These are phyloP conservation scores for Oxyria digyna DNA, from an alignment of 148 eudicot genomes.

Conservation along the genomic window DNA sequence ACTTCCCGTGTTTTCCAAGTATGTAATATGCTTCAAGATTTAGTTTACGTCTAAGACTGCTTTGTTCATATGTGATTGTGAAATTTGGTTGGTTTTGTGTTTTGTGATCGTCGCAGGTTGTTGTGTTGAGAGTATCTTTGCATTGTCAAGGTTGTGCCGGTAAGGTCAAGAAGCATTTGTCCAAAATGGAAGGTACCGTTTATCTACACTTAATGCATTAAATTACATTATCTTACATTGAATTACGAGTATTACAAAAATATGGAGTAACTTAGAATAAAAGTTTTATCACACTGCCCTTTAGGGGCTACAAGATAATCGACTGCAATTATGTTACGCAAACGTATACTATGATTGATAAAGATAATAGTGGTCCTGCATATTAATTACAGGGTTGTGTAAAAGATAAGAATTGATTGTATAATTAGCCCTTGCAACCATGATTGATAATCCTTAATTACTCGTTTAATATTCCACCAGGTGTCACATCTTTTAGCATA, in stretches of 20 bases:
- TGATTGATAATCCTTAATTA: background rate
- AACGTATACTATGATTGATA: background rate
- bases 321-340: background rate
- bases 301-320: background rate
- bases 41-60: too few species aligned
- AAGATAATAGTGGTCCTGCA: conserved; percentile 2
- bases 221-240: too few species aligned
- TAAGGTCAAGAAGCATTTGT: conserved; percentile 62
- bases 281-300: background rate
- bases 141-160: conserved; percentile 91
- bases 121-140: conserved; percentile 71
- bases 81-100: background rate
- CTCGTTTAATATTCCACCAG: conserved; percentile 7
- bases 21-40: background rate
- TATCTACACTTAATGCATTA: too few species aligned
- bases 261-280: too few species aligned
- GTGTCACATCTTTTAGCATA: conserved; percentile 63
- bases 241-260: too few species aligned
- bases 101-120: conserved; percentile 29
- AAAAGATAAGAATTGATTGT: conserved; percentile 1
- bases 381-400: background rate
- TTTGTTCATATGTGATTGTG: background rate
- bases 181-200: conserved; percentile 66
- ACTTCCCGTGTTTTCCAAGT: background rate
- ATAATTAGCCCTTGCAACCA: background rate